Percentiles rank a stretch among this genome's conserved stretches.
Evolutionary conservation across 2,329 filamentous ascomycete species (phyloP).

Genomic region (Macroventuria anomochaeta): DNA sequence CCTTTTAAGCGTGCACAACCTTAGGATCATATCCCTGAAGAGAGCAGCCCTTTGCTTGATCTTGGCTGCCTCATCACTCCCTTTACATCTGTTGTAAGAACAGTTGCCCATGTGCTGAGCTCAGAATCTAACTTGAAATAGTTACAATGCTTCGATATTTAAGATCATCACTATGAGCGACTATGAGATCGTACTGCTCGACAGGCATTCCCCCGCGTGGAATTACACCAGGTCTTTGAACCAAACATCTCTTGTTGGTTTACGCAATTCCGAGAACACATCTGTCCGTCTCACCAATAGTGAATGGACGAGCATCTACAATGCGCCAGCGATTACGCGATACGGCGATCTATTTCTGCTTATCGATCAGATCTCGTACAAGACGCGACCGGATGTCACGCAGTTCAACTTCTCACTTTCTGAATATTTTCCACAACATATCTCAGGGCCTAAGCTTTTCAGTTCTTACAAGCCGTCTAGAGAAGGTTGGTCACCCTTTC

Average conservation of each 20-base stretch:
- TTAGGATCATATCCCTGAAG: constrained; percentile 20
- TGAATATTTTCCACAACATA: too few species aligned
- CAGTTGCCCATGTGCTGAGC: too few species aligned
- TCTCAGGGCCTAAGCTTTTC: too few species aligned
- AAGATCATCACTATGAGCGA: constrained; percentile 18
- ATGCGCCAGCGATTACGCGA: neutral
- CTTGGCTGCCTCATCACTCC: constrained; percentile 39
- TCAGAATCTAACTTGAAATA: constrained; percentile 14
- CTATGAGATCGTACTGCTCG: too few species aligned
- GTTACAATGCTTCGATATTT: constrained; percentile 34
- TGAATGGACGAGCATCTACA: constrained; percentile 3
- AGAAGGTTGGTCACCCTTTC: neutral
- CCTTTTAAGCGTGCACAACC: constrained; percentile 51
- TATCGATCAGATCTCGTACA: neutral
- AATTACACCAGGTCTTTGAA: too few species aligned
- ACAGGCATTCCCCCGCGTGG: too few species aligned
- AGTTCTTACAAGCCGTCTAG: neutral
- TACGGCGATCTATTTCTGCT: neutral
- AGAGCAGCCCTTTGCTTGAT: constrained; percentile 14
- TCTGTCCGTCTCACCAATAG: constrained; percentile 20
- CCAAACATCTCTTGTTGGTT: too few species aligned
- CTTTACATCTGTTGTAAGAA: constrained; percentile 49
- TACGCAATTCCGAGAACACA: too few species aligned
- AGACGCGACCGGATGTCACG: too few species aligned
- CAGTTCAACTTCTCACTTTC: too few species aligned